Evolutionary conservation across 192 early-diverging fungal genomes (phyloP), one percentile per base, ranked within the genome.

Genomic region (Coemansia sp.): DNA sequence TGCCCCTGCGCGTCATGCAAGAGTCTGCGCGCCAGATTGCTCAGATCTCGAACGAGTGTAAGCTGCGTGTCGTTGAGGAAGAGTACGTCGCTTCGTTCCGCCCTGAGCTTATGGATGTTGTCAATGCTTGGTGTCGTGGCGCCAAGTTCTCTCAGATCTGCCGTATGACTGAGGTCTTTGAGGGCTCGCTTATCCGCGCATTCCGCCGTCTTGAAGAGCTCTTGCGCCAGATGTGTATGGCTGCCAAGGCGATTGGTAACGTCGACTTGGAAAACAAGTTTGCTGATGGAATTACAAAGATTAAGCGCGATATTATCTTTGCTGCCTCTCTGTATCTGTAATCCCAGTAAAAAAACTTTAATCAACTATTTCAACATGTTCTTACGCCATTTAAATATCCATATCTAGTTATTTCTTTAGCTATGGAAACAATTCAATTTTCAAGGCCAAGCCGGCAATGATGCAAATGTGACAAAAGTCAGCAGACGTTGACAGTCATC

Each of bases 231-330:
- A 94, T 99, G 92, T 85, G 87, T 23, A 83, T 87, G 50, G 97
- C 97, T 3, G 90, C 96, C 25, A 96, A 95, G 77, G 92, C 88
- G 46, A 97, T 99, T 60, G 97, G 97, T 51, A 97, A 98, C 70
- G 88, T 86, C 5, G 94, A 95, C 69, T 76, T 99, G 60, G 96
- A 97, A 70, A 92, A 86, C 76, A 98, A 98, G 85, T 97, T 99
- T 86, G 89, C 92, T 17, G 91, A 94, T 55, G 94, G 91, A 63
- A 94, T 94, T 68, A 87, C 86, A 67, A 92, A 91, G 82, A 94
- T 99, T 79, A 94, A 95, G 84, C 87, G 96, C 69, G 96, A 98
- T 67, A 98, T 99, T 84, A 92, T 99, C 34, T 99, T 98, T 86
- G 95, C 97, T 17, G 90, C 89, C 17, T 95, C 93, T 48, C 87